phyloP scores from a whole-genome alignment of 2,329 filamentous ascomycete genomes.

The Blumeriella jaapii region DNA sequence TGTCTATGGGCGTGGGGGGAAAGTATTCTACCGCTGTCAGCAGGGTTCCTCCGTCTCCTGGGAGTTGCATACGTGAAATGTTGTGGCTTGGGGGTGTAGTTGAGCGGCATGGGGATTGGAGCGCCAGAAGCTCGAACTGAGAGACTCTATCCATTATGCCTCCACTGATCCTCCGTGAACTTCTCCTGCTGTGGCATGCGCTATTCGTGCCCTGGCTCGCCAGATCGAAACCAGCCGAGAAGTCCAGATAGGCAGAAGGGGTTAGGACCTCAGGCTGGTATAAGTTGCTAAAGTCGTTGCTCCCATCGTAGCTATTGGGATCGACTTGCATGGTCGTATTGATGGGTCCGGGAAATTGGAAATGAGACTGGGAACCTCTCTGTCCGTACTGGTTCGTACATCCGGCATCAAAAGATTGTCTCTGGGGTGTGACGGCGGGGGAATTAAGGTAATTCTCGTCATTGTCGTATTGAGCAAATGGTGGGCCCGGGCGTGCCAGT shows the following conservation, averaged over 20 bases:
- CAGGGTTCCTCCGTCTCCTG: neutral
- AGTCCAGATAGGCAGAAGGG: constrained; percentile 25
- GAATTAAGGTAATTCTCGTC: constrained; percentile 47
- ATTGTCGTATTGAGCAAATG: constrained; percentile 24
- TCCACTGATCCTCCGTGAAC: constrained; percentile 42
- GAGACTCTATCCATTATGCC: constrained; percentile 47
- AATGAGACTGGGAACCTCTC: constrained; percentile 13
- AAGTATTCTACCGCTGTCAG: constrained; percentile 41
- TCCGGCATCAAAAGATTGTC: constrained; percentile 40
- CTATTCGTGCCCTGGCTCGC: constrained; percentile 15
- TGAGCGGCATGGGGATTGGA: constrained; percentile 37
- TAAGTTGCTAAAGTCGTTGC: constrained; percentile 25
- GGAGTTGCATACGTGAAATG: constrained; percentile 39
- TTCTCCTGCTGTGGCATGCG: constrained; percentile 21
- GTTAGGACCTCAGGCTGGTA: constrained; percentile 19
- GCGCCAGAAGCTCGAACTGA: constrained; percentile 45
- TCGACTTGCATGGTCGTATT: constrained; percentile 29
- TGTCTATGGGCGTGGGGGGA: constrained; percentile 57
- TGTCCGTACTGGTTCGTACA: constrained; percentile 28
- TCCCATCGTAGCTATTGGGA: constrained; percentile 25
- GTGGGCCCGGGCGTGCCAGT: constrained; percentile 64
- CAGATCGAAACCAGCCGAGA: constrained; percentile 22
- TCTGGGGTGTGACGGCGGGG: constrained; percentile 42
- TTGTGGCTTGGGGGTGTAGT: constrained; percentile 52
- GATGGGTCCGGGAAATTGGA: constrained; percentile 33